phyloP scores from a whole-genome alignment of 2,329 filamentous ascomycete species.

The Sclerotinia minor region DNA sequence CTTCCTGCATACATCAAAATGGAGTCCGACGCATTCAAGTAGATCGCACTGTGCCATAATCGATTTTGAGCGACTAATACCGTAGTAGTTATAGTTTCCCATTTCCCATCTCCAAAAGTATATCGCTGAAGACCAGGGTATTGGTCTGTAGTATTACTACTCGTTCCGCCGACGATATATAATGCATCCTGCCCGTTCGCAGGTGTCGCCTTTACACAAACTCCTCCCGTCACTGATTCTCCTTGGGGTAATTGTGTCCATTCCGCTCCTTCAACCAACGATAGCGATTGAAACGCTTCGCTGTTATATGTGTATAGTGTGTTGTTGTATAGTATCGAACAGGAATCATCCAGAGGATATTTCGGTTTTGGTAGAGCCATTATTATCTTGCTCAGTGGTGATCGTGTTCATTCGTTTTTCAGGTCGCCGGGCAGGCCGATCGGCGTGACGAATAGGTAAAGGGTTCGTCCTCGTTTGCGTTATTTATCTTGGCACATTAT shows the following conservation, averaged over 20 bases:
- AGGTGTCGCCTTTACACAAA: slow-evolving; percentile 71
- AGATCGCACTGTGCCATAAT: slow-evolving; percentile 72
- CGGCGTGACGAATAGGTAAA: slow-evolving; percentile 18
- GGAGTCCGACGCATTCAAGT: slow-evolving; percentile 66
- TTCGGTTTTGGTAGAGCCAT: slow-evolving; percentile 63
- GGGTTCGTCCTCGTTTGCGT: slow-evolving; percentile 19
- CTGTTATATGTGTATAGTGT: slow-evolving; percentile 82
- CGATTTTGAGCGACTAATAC: slow-evolving; percentile 55
- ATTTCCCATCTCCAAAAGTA: slow-evolving; percentile 55
- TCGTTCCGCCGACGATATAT: slow-evolving; percentile 78
- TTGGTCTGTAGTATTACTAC: slow-evolving; percentile 45
- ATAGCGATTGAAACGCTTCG: slow-evolving; percentile 72
- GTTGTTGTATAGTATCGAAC: slow-evolving; percentile 77
- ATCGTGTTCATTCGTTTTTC: slow-evolving; percentile 26
- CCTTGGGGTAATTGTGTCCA: slow-evolving; percentile 70
- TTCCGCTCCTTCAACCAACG: slow-evolving; percentile 64
- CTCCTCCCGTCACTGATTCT: slow-evolving; percentile 69
- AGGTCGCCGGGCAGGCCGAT: slow-evolving; percentile 23
- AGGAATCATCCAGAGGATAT: slow-evolving; percentile 71
- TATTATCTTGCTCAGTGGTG: slow-evolving; percentile 27
- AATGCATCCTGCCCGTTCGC: slow-evolving; percentile 57
- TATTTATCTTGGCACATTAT: slow-evolving; percentile 21
- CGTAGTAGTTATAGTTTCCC: slow-evolving; percentile 56
- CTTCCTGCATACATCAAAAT: slow-evolving; percentile 82
- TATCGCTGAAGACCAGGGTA: slow-evolving; percentile 78